Evolutionary conservation across 2,329 filamentous ascomycete species (phyloP).

Genomic region (Ophiobolus disseminans): DNA sequence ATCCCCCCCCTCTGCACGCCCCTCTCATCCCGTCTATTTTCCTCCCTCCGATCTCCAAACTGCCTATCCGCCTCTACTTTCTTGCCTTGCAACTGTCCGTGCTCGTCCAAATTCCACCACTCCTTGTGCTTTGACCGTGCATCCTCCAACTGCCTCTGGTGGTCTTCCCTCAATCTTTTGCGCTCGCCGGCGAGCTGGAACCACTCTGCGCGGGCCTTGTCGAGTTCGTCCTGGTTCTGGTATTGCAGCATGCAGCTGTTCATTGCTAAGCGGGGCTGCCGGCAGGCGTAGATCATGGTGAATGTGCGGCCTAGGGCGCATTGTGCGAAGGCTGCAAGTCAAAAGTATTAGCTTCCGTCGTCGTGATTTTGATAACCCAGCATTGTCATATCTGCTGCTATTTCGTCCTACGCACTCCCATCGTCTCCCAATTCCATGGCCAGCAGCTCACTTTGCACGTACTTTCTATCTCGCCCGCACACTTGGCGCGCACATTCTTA

Average conservation of each 20-base stretch:
- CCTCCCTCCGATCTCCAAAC: conserved; percentile 16
- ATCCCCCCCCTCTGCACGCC: conserved; percentile 28
- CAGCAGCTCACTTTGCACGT: too few species aligned
- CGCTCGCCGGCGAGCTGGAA: conserved; percentile 79
- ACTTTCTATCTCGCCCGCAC: conserved; percentile 69
- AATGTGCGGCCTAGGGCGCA: conserved; percentile 88
- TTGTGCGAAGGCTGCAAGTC: conserved; percentile 77
- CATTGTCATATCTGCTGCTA: too few species aligned
- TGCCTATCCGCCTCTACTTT: conserved; percentile 20
- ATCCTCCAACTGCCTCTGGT: conserved; percentile 55
- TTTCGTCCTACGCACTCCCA: too few species aligned
- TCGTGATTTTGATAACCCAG: too few species aligned
- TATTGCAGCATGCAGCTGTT: conserved; percentile 91
- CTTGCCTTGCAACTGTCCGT: conserved; percentile 40
- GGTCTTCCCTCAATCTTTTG: conserved; percentile 68
- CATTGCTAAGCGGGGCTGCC: conserved; percentile 80
- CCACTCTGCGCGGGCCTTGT: conserved; percentile 91
- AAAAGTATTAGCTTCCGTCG: conserved; percentile 4
- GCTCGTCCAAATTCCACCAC: conserved; percentile 58
- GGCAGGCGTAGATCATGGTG: conserved; percentile 86
- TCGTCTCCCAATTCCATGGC: too few species aligned
- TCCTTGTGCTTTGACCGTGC: conserved; percentile 57
- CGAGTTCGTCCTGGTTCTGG: conserved; percentile 83
- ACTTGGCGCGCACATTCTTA: conserved; percentile 78
- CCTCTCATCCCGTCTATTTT: conserved; percentile 26